Evolutionary conservation across 495 filamentous ascomycete species (phyloP).

Genomic region (Xylaria bambusicola): DNA sequence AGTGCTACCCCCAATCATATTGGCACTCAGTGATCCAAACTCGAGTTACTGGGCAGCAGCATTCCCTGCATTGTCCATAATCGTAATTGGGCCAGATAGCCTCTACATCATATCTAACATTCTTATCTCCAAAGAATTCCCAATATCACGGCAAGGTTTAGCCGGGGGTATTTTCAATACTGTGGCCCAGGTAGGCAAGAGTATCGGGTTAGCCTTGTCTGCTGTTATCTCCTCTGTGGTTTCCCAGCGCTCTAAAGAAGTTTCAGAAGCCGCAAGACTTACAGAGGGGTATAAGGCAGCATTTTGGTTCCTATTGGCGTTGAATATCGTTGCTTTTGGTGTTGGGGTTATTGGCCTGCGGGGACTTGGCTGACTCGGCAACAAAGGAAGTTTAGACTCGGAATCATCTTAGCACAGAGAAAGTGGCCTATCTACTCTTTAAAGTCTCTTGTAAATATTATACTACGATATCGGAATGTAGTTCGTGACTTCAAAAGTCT

Average conservation of each 20-base stretch:
- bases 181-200: conserved; percentile 59
- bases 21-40: conserved; percentile 38
- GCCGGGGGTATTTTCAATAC: conserved; percentile 67
- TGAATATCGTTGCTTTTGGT: no score
- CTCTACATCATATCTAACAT: conserved; percentile 66
- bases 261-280: conserved; percentile 42
- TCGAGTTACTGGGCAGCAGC: conserved; percentile 58
- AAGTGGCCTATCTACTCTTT: no score
- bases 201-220: conserved; percentile 58
- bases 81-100: conserved; percentile 53
- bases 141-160: conserved; percentile 56
- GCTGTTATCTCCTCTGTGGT: conserved; percentile 58
- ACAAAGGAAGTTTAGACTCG: no score
- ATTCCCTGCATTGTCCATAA: conserved; percentile 53
- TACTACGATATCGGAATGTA: no score
- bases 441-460: no score
- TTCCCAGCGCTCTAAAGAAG: conserved; percentile 36
- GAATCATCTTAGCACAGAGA: no score
- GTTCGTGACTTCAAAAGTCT: no score
- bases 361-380: no score
- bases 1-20: conserved; percentile 59
- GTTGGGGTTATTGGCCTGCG: no score
- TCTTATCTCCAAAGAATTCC: conserved; percentile 59
- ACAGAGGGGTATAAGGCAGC: no score
- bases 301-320: no score